Base-by-base conservation (phyloP, 208 protist genomes). In the Leishmania amazonensis region DNA sequence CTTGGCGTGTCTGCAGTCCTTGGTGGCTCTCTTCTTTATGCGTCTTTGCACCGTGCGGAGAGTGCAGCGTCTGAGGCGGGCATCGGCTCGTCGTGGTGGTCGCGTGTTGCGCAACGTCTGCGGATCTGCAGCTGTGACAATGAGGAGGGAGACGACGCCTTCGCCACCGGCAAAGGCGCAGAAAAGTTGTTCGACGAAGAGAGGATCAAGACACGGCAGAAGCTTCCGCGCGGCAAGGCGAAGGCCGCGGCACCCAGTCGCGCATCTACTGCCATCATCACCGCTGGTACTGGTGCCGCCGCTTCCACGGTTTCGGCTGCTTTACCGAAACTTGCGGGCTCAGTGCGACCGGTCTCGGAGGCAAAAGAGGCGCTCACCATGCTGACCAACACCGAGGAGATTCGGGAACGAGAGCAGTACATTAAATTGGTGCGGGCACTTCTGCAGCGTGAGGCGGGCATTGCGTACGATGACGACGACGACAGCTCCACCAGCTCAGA, bases 371-470 rank as follows among this genome's bases (percentile, higher is more conserved):
- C 19, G 51, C 42, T 51, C 51, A 35, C 15, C 47, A 38, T 31
- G 6, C 11, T 67, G 40, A 38, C 17, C 60, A 38, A 31, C 38
- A 6, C 85, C 40, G 40, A 38, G 6, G 83, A 85, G 28, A 89
- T 90, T 54, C 83, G 57, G 24, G 83, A 91, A 49, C 93, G 93
- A 31, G 86, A 86, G 40, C 70, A 87, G 42, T 77, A 89, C 60
- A 79, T 96, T n/a, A 85, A 91, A 28, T 67, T 96, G 9, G 76
- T 90, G 75, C 88, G 88, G 17, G 83, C 74, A 1, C 73, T 96
- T 28, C 70, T 96, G 79, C 76, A 72, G 35, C 80, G 89, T 15
- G 70, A 92, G 67, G 79, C 83, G 15, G 90, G 81, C 64, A 70
- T 85, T n/a, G 60, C 85, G 24, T 84, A 87, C 75, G 86, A 88